Conservation (phyloP, 805 yeast species). For the Ogataea nonfermentans region DNA sequence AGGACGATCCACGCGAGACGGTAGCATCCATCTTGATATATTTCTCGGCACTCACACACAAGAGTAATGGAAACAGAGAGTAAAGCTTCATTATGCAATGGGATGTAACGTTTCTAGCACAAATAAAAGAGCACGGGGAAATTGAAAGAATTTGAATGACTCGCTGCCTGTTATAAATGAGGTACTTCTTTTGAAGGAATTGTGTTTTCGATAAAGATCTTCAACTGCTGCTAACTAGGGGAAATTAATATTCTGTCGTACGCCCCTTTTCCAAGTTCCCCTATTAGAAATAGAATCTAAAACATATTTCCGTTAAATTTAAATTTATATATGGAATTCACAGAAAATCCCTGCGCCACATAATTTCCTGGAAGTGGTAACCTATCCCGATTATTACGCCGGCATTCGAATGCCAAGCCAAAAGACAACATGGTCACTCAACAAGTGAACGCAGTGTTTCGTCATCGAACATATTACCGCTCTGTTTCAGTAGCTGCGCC, state of each 20-base stretch:
- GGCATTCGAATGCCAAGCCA: not conserved
- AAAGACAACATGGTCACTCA: conserved; percentile 4
- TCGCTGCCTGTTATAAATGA: no score
- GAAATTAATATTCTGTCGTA: conserved; percentile 3
- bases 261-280: not conserved
- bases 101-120: not conserved
- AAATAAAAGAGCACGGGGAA: conserved; percentile 1
- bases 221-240: no score
- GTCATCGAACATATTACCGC: conserved; percentile 57
- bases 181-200: no score
- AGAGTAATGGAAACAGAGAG: not conserved
- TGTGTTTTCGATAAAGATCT: no score
- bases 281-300: not conserved
- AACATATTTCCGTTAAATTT: not conserved
- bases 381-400: conserved; percentile 4
- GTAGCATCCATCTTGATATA: conserved; percentile 24
- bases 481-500: conserved; percentile 58
- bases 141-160: no score
- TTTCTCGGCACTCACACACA: conserved; percentile 6
- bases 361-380: not conserved
- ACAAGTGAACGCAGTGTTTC: conserved; percentile 39
- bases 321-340: no score
- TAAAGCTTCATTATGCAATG: conserved; percentile 2
- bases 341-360: not conserved
- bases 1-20: conserved; percentile 22